Evolutionary conservation across 2,329 filamentous ascomycete genomes (phyloP).

Genomic region (Penicillium corylophilum): DNA sequence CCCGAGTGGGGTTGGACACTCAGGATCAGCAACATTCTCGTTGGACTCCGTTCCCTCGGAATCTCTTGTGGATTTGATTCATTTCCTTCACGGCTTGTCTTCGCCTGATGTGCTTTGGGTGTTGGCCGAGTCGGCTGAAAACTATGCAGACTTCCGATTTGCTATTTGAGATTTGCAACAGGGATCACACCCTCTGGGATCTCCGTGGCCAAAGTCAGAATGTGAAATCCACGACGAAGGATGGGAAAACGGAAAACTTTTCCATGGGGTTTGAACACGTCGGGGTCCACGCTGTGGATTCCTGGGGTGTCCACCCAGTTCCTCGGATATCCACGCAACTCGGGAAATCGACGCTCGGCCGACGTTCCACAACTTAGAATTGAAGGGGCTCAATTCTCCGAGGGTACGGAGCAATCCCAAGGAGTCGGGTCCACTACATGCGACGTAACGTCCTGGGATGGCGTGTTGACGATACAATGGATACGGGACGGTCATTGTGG

Average conservation of each 20-base stretch:
- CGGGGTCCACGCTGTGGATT: constrained; percentile 4
- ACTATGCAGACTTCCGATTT: constrained; percentile 5
- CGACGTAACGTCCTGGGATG: background rate
- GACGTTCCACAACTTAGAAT: background rate
- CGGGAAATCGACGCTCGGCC: constrained; percentile 1
- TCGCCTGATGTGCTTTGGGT: background rate
- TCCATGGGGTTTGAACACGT: constrained; percentile 2
- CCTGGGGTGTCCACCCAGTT: constrained; percentile 10
- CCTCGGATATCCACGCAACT: constrained; percentile 8
- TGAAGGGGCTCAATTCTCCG: constrained; percentile 5
- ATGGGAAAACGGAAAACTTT: constrained; percentile 11
- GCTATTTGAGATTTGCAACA: constrained; percentile 1
- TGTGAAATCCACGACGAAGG: too few species aligned
- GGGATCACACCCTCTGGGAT: constrained; percentile 1
- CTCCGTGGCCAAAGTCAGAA: constrained; percentile 8
- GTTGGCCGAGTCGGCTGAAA: background rate
- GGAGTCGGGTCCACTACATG: background rate
- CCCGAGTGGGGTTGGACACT: constrained; percentile 19
- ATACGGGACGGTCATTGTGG: background rate
- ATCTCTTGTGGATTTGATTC: constrained; percentile 15
- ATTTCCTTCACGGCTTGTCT: constrained; percentile 26
- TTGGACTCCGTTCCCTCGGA: constrained; percentile 24
- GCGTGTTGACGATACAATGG: background rate
- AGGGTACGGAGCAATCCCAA: background rate
- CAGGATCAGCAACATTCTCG: constrained; percentile 23